Evolutionary conservation across 2,329 filamentous ascomycete species (phyloP), one percentile per base, ranked within the genome.

Genomic region (Macrophomina pseudophaseolina): DNA sequence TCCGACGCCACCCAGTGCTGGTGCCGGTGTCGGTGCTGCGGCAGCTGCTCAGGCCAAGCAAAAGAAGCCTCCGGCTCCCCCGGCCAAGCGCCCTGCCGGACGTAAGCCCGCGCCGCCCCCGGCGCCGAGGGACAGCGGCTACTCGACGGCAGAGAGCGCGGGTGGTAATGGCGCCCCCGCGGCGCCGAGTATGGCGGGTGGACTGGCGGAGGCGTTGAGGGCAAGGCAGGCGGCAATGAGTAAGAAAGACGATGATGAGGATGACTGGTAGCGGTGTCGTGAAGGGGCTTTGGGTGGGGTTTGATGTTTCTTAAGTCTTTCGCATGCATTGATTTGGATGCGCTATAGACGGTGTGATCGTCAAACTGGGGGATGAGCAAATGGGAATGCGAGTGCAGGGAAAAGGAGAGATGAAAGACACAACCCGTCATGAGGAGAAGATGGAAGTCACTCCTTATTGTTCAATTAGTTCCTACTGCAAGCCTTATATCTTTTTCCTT

Each of bases 11-110:
- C 78, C 83, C 56, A 68, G 67, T 51, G 80, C 82, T 70, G 79
- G 81, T 59, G 67, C 83, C 56, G 68, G 67, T 51, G 80, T 82
- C 70, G 79, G 81, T 59, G 67, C 69, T 49, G 80, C 82, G 69
- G 79, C 81, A 52, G 60, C 51, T 18, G 52, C 59, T 9, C 49
- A 64, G 12, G 65, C 65, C n/a, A 66, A 66, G n/a, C 44, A 91
- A 0, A 86, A 91, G 0, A 86, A 88, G 9, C 91, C 92, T 2
- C 92, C 92, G 3, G 88, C 89, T 30, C 92, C 91, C 28, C 94
- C 92, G 2, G 88, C 87, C 12, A 97, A 96, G 81, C 86, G 94
- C 28, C 94, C 94, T 1, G 88, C 85, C 46, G 76, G 28, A 83
- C 40, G 86, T 30, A 97, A 95, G 79, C 89, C 92, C 0, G 83